Evolutionary conservation across 768 basidiomycete genomes (phyloP).

Genomic region (Trametes maxima): DNA sequence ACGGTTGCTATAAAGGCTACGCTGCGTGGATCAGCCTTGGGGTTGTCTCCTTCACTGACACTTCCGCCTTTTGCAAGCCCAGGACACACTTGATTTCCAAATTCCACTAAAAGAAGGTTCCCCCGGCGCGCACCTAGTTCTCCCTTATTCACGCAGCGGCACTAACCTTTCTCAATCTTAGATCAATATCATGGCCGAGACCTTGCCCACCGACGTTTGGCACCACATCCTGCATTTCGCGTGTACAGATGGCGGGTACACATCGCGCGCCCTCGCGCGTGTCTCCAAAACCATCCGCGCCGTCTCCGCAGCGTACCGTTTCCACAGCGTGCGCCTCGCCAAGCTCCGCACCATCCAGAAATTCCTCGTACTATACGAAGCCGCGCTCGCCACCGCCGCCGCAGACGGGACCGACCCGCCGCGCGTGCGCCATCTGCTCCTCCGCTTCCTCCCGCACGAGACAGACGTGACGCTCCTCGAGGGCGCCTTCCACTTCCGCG

Average conservation of each 20-base stretch:
- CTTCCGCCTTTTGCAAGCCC: no score
- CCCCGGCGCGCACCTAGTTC: background rate
- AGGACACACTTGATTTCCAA: no score
- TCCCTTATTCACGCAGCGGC: no score
- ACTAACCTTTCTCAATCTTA: background rate
- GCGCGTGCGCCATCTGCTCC: conserved; percentile 9
- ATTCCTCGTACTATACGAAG: background rate
- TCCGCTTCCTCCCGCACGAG: conserved; percentile 11
- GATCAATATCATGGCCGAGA: background rate
- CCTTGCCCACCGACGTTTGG: conserved; percentile 7
- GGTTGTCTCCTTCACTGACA: no score
- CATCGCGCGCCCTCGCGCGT: background rate
- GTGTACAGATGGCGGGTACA: conserved; percentile 4
- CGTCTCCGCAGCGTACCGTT: conserved; percentile 1
- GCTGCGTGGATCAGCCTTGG: no score
- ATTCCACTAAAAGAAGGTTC: background rate
- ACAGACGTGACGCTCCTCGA: conserved; percentile 13
- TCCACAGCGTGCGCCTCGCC: conserved; percentile 6
- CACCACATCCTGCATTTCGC: conserved; percentile 6
- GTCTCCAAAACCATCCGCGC: conserved; percentile 1
- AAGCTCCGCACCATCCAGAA: background rate
- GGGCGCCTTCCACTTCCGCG: background rate
- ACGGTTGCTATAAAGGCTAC: no score
- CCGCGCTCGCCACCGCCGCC: conserved; percentile 1
- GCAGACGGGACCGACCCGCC: background rate